Conservation (phyloP, 768 basidiomycete species). For the Phlegmacium glaucopus region DNA sequence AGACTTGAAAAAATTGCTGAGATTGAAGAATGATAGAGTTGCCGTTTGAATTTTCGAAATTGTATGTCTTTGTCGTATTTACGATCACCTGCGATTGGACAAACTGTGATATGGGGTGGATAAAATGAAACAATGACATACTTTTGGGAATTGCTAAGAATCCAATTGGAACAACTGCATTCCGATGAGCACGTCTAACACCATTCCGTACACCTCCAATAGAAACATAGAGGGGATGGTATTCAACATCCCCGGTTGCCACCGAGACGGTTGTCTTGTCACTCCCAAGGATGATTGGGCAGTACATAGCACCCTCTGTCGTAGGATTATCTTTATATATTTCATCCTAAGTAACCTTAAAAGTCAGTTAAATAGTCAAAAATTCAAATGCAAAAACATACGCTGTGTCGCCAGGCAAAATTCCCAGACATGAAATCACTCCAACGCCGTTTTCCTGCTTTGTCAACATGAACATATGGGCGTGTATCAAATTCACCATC, state of each 20-base stretch:
- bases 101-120: too few species aligned
- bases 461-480: slow-evolving; percentile 24
- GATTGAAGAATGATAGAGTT: slow-evolving; percentile 29
- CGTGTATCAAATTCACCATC: slow-evolving; percentile 27
- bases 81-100: slow-evolving; percentile 8
- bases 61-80: slow-evolving; percentile 10
- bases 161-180: slow-evolving; percentile 23
- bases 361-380: too few species aligned
- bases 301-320: slow-evolving; percentile 24
- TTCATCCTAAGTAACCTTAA: too few species aligned
- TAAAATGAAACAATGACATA: too few species aligned
- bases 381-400: slow-evolving; percentile 17
- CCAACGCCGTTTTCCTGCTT: slow-evolving; percentile 20
- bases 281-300: slow-evolving; percentile 32
- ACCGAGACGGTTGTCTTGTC: slow-evolving; percentile 38
- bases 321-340: neutral
- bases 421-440: slow-evolving; percentile 38
- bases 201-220: slow-evolving; percentile 30
- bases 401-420: slow-evolving; percentile 38
- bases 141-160: slow-evolving; percentile 24
- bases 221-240: slow-evolving; percentile 31
- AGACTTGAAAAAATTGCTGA: slow-evolving; percentile 19
- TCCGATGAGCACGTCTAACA: slow-evolving; percentile 27
- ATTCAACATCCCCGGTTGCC: slow-evolving; percentile 33
- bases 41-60: slow-evolving; percentile 24